Evolutionary conservation across 1,139 yeast species (phyloP).

Genomic region (Pichia sp.): DNA sequence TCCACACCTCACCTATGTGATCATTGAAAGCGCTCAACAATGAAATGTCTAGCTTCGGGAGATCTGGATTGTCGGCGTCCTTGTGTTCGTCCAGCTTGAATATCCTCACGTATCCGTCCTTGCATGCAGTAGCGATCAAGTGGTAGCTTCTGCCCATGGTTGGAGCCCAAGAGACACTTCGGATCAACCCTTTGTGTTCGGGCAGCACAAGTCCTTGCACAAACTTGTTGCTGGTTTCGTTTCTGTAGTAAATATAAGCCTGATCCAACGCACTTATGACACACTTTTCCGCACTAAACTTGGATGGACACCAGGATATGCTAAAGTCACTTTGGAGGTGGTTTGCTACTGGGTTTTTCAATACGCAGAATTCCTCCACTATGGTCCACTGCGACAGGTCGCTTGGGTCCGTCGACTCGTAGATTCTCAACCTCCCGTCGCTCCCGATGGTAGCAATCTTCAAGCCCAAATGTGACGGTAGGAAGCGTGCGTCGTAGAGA

Average conservation of each 20-base stretch:
- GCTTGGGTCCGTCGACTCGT: slow-evolving; percentile 86
- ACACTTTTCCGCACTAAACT: slow-evolving; percentile 73
- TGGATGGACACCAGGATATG: slow-evolving; percentile 90
- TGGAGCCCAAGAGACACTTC: slow-evolving; percentile 97
- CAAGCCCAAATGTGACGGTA: slow-evolving; percentile 81
- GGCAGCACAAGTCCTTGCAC: slow-evolving; percentile 47
- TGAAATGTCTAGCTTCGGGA: slow-evolving; percentile 35
- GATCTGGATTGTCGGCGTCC: slow-evolving; percentile 4
- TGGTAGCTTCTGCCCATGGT: slow-evolving; percentile 90
- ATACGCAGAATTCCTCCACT: slow-evolving; percentile 65
- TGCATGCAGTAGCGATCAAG: slow-evolving; percentile 89
- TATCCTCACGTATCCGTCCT: slow-evolving; percentile 86
- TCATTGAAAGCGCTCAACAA: slow-evolving; percentile 47
- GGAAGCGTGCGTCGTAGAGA: slow-evolving; percentile 81
- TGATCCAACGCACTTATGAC: slow-evolving; percentile 86
- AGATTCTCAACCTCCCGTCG: slow-evolving; percentile 81
- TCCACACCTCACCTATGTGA: slow-evolving; percentile 71
- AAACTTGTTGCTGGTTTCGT: slow-evolving; percentile 39
- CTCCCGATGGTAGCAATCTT: slow-evolving; percentile 84
- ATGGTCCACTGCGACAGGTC: slow-evolving; percentile 79
- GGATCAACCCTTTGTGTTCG: slow-evolving; percentile 80
- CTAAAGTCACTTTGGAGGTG: slow-evolving; percentile 85
- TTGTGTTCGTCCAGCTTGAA: slow-evolving; percentile 58
- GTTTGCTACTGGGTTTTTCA: slow-evolving; percentile 57
- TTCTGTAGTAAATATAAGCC: slow-evolving; percentile 69